These are phyloP conservation scores for Allium cepa DNA, from an alignment of 106 monocot species.

Conservation along the genomic window DNA sequence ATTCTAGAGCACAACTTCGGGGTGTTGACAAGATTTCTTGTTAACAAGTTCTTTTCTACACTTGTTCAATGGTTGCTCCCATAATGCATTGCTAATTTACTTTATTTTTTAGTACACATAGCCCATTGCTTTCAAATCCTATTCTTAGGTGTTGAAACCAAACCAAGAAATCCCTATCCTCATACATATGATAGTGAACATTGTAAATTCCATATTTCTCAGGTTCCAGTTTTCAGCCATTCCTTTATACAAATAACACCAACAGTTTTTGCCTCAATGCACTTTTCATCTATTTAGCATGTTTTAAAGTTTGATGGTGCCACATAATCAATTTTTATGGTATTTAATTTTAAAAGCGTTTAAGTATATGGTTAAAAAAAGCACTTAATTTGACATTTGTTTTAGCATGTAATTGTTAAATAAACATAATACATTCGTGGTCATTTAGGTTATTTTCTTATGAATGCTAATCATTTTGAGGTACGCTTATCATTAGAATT, in stretches of 20 bases:
- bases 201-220: conserved; percentile 69
- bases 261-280: neutral
- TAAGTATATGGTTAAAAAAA: neutral
- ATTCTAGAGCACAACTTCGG: no score
- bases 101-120: no score
- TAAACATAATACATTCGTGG: neutral
- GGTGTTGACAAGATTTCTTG: no score
- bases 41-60: no score
- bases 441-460: no score
- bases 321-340: no score
- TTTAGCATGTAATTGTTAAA: neutral
- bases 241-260: no score
- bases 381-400: neutral
- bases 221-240: conserved; percentile 26
- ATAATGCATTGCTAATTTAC: no score
- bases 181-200: conserved; percentile 30
- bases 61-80: no score
- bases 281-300: neutral
- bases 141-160: conserved; percentile 50
- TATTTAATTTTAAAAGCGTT: neutral
- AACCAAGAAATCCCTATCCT: conserved; percentile 67
- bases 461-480: neutral
- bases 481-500: neutral
- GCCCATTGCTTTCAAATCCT: no score
- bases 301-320: no score